Base-by-base conservation (phyloP, 179 eudicot species). In the Pouteria campechiana region DNA sequence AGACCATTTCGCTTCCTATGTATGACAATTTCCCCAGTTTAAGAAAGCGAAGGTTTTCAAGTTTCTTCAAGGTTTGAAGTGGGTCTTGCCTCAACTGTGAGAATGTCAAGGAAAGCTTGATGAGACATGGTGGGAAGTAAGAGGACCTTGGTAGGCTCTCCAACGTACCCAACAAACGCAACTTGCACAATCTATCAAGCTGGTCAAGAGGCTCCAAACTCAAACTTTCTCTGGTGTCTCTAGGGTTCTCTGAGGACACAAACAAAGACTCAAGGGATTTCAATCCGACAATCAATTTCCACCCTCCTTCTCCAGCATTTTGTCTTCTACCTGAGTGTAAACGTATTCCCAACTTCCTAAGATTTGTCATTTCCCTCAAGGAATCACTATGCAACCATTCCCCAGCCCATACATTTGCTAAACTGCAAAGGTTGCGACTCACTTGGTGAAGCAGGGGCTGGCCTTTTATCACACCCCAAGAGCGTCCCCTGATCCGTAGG, bases 41-140 rank as follows among this genome's bases (percentile, higher is more conserved):
- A 7, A 60, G 58, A 10, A 39, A 14, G 15, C 33, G 17, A 2
- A 60, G 25, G 7, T 9, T 28, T 0, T 27, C 28, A 6, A 51
- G 45, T 11, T 37, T 22, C 9, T 23, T 53, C 25, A 60, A 17
- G 7, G 10, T 52, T 36, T 10, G 6, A 47, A 60, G 44, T 5
- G 65, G 65, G 22, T 60, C 65, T 8, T 37, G 14, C 1, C n/a
- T 14, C 32, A 60, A 14, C 7, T 31, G 12, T 17, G 65, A 37
- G 4, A 36, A 13, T 44, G 24, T 20, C 24, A 60, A 32, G 5
- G 42, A 12, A 7, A 60, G 30, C 23, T 44, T 41, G 13, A 40
- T 44, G 11, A 60, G 24, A 9, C 12, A 22, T 23, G 12, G 2
- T 12, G 52, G 42, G 13, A 30, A 33, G n/a, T 12, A 25, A n/a